Evolutionary conservation across 495 filamentous ascomycete genomes (phyloP).

Genomic region (Terfezia boudieri): DNA sequence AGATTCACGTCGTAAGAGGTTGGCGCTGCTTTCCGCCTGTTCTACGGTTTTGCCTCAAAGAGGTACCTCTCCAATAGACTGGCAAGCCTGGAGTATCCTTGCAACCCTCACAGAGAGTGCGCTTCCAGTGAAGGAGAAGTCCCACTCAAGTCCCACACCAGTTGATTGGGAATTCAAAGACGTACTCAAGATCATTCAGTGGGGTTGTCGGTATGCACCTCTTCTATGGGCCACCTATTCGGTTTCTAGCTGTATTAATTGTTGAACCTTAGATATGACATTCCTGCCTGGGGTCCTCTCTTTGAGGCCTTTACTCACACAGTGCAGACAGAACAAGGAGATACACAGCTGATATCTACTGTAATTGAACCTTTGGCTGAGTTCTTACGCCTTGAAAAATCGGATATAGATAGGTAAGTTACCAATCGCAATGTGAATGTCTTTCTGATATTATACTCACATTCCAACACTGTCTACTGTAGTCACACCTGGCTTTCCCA

Average conservation of each 20-base stretch:
- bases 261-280: conserved; percentile 12
- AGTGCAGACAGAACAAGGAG: conserved; percentile 41
- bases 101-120: conserved; percentile 18
- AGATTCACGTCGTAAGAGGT: conserved; percentile 20
- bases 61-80: conserved; percentile 6
- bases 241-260: too few relatives aligned
- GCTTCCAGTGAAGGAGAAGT: conserved; percentile 16
- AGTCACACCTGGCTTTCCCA: conserved; percentile 7
- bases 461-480: background rate
- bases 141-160: conserved; percentile 5
- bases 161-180: conserved; percentile 45
- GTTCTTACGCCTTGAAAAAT: conserved; percentile 15
- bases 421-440: too few relatives aligned
- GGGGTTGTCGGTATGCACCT: conserved; percentile 29
- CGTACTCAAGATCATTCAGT: conserved; percentile 39
- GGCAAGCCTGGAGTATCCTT: conserved; percentile 22
- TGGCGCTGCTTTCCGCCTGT: conserved; percentile 12
- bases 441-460: background rate
- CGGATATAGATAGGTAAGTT: conserved; percentile 3
- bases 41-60: conserved; percentile 9
- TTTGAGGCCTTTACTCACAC: conserved; percentile 34
- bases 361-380: conserved; percentile 53
- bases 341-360: conserved; percentile 34
- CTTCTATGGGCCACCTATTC: too few relatives aligned
- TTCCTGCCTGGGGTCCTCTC: conserved; percentile 36